phyloP scores from a whole-genome alignment of 768 basidiomycete genomes.

The Suillus spraguei region DNA sequence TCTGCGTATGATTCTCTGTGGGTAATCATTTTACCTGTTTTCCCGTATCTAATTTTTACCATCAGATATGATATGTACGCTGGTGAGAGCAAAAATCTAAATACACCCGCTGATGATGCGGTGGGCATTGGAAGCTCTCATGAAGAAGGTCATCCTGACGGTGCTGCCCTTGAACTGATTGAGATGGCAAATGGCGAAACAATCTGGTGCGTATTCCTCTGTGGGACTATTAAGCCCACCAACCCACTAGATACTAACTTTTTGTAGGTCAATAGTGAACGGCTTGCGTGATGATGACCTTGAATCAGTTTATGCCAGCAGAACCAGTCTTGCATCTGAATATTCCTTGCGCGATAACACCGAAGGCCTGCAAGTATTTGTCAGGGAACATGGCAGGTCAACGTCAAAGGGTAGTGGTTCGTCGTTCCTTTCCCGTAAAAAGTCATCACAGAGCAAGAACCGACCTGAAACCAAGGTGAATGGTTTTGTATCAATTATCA shows the following conservation, averaged over 20 bases:
- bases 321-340: constrained; percentile 76
- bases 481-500: constrained; percentile 22
- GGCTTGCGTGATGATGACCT: constrained; percentile 78
- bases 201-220: constrained; percentile 61
- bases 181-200: constrained; percentile 88
- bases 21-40: constrained; percentile 36
- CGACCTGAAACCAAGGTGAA: constrained; percentile 85
- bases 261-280: constrained; percentile 73
- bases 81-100: constrained; percentile 51
- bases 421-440: constrained; percentile 65
- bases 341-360: constrained; percentile 54
- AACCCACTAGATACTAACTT: background rate
- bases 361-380: constrained; percentile 65
- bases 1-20: constrained; percentile 81
- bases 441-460: constrained; percentile 50
- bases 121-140: constrained; percentile 26
- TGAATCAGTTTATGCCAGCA: constrained; percentile 66
- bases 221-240: background rate
- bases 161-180: constrained; percentile 75
- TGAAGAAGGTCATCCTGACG: constrained; percentile 37
- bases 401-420: constrained; percentile 65
- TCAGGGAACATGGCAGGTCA: constrained; percentile 74
- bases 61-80: constrained; percentile 80
- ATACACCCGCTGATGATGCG: constrained; percentile 38
- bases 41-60: constrained; percentile 21